Conservation (phyloP, 108 stramenopile species). For the Cyclostephanos invisitatus region DNA sequence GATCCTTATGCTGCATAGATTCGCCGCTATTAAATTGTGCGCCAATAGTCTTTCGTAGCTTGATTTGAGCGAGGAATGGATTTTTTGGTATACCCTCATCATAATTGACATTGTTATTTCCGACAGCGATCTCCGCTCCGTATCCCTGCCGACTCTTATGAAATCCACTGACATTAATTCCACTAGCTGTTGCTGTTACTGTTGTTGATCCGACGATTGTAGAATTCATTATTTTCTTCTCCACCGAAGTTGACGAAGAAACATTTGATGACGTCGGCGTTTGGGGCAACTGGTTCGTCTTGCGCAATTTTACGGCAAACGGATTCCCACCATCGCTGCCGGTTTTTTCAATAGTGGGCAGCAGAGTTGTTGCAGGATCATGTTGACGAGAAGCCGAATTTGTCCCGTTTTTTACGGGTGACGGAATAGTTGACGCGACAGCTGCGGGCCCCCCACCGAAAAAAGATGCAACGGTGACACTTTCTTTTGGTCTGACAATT, state of each 20-base stretch:
- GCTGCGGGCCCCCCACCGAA: background rate
- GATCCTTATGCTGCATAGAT: background rate
- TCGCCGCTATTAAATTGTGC: background rate
- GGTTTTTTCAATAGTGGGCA: background rate
- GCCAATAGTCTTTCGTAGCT: slow-evolving; percentile 41
- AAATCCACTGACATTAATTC: background rate
- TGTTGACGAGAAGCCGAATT: slow-evolving; percentile 13
- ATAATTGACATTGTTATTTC: background rate
- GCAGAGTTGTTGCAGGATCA: background rate
- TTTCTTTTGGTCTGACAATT: slow-evolving; percentile 29
- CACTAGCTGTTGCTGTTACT: background rate
- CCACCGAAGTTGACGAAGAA: background rate
- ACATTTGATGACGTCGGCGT: slow-evolving; percentile 1
- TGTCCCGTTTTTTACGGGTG: slow-evolving; percentile 4
- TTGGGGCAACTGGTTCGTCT: slow-evolving; percentile 13
- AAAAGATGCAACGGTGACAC: background rate
- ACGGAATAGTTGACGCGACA: background rate
- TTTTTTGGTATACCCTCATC: slow-evolving; percentile 21
- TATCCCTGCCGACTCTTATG: too few species aligned
- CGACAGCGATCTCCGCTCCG: too few species aligned
- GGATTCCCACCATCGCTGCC: slow-evolving; percentile 8
- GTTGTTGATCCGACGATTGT: background rate
- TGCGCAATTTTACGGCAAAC: slow-evolving; percentile 36
- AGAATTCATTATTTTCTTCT: slow-evolving; percentile 1
- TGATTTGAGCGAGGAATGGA: slow-evolving; percentile 46